Conservation (phyloP, 768 basidiomycete genomes). For the Gautieria morchelliformis region DNA sequence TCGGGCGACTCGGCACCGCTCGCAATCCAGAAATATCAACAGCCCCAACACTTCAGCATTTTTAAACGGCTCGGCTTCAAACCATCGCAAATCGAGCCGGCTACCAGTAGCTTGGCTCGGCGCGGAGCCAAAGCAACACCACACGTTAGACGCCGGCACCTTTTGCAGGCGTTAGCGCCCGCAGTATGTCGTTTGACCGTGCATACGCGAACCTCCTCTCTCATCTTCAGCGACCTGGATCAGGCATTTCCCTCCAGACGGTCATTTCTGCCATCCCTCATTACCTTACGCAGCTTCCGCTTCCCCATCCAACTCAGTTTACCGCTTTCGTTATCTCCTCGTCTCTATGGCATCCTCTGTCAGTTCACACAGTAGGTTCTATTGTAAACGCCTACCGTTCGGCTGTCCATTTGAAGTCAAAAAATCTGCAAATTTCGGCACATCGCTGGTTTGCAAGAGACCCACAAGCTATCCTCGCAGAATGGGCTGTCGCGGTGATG, state of each 20-base stretch:
- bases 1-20: too few relatives aligned
- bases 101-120: too few relatives aligned
- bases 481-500: conserved; percentile 44
- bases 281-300: conserved; percentile 41
- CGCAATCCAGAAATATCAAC: too few relatives aligned
- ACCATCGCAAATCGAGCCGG: too few relatives aligned
- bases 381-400: conserved; percentile 50
- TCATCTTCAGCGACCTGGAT: conserved; percentile 38
- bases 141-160: too few relatives aligned
- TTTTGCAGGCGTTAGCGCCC: background rate
- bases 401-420: conserved; percentile 45
- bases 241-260: conserved; percentile 36
- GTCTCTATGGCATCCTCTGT: conserved; percentile 33
- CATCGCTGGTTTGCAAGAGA: conserved; percentile 20
- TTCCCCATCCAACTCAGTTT: conserved; percentile 41
- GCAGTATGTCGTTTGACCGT: conserved; percentile 14
- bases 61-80: too few relatives aligned
- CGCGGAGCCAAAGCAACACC: too few relatives aligned
- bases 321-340: conserved; percentile 48
- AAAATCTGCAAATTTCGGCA: conserved; percentile 27
- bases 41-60: too few relatives aligned
- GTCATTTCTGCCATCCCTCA: conserved; percentile 50
- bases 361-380: conserved; percentile 37
- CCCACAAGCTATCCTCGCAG: conserved; percentile 27
- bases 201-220: conserved; percentile 37